phyloP scores from a whole-genome alignment of 495 filamentous ascomycete species.

The Penicillium coprophilum region DNA sequence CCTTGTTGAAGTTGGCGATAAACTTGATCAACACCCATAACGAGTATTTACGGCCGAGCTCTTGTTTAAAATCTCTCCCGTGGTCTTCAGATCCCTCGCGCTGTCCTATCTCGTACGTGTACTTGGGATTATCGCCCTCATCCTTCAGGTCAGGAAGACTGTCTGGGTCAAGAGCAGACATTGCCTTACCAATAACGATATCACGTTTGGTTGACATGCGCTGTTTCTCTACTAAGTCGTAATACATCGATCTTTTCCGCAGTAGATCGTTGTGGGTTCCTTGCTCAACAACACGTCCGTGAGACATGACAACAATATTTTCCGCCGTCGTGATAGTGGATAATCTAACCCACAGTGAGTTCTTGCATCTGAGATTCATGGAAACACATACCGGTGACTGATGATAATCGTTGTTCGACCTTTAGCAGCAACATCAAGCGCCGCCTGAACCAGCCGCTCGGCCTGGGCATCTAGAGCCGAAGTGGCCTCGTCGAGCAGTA shows the following conservation, averaged over 20 bases:
- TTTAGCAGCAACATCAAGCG: slow-evolving; percentile 75
- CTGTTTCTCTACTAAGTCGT: not conserved
- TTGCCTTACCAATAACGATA: not conserved
- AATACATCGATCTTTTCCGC: not conserved
- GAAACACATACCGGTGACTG: slow-evolving; percentile 84
- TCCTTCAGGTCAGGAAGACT: not conserved
- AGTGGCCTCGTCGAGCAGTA: slow-evolving; percentile 72
- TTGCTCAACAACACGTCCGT: not conserved
- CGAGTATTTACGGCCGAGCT: slow-evolving; percentile 52
- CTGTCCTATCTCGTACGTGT: not conserved
- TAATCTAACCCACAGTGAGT: not conserved
- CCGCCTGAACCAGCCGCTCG: slow-evolving; percentile 88
- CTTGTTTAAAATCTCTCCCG: slow-evolving; percentile 24
- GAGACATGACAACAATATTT: not conserved
- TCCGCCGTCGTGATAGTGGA: not conserved
- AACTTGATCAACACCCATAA: slow-evolving; percentile 82
- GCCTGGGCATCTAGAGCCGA: slow-evolving; percentile 87
- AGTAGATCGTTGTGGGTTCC: slow-evolving; percentile 53
- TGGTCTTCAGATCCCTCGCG: slow-evolving; percentile 39
- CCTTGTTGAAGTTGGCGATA: slow-evolving; percentile 74
- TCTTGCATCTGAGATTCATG: not conserved
- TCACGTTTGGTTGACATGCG: slow-evolving; percentile 53
- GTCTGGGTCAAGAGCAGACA: not conserved
- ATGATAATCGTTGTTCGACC: slow-evolving; percentile 94
- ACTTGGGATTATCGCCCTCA: not conserved